Evolutionary conservation across 2,329 filamentous ascomycete species (phyloP).

Genomic region (Phialemoniopsis sp.): DNA sequence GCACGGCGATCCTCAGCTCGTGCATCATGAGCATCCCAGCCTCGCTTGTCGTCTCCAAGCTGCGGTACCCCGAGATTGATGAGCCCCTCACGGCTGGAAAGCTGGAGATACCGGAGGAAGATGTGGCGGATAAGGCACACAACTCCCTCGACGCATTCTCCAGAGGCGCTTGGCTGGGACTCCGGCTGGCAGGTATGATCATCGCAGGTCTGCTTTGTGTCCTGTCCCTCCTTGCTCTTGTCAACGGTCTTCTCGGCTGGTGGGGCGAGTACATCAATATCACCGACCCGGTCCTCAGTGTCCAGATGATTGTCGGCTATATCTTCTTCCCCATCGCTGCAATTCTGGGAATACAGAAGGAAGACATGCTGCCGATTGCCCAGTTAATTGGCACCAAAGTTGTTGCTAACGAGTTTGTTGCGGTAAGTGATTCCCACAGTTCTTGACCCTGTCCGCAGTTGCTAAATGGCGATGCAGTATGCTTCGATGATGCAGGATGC

Average conservation of each 20-base stretch:
- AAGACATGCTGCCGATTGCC: neutral
- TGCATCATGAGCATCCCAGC: constrained; percentile 78
- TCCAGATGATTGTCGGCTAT: constrained; percentile 68
- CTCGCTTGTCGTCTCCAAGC: constrained; percentile 66
- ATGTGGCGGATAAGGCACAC: constrained; percentile 55
- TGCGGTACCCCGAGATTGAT: constrained; percentile 69
- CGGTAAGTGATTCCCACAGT: neutral
- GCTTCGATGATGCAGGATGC: constrained; percentile 29
- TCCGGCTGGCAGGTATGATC: constrained; percentile 76
- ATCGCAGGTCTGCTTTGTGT: constrained; percentile 68
- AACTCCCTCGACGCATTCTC: constrained; percentile 71
- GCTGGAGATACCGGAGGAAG: constrained; percentile 64
- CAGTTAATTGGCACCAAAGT: neutral
- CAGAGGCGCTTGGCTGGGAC: constrained; percentile 69
- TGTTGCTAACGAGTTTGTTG: neutral
- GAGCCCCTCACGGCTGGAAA: constrained; percentile 67
- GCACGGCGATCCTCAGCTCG: constrained; percentile 67
- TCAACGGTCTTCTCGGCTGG: constrained; percentile 68
- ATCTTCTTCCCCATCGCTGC: constrained; percentile 69
- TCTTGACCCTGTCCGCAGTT: neutral
- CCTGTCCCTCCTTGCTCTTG: constrained; percentile 62
- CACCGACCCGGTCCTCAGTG: constrained; percentile 57
- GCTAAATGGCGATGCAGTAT: neutral
- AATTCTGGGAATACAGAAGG: constrained; percentile 65
- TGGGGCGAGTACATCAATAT: constrained; percentile 69